Percentiles rank a stretch among this genome's conserved stretches.
These are phyloP conservation scores for Grigorovia yakushimaensis DNA, from an alignment of 805 yeast species.

Conservation along the genomic window DNA sequence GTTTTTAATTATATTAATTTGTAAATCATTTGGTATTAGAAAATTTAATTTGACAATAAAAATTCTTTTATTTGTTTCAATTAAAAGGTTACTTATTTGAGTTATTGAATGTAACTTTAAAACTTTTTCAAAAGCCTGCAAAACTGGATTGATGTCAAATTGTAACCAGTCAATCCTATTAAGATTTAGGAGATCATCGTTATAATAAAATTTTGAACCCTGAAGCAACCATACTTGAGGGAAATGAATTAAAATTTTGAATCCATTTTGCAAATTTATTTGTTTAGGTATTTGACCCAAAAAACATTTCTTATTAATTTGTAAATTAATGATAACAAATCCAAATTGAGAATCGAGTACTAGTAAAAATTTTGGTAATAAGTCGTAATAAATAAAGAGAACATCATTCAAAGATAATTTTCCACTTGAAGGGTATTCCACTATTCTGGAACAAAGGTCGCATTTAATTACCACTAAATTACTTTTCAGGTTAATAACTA, in stretches of 20 bases:
- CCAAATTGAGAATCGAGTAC: neutral
- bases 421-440: neutral
- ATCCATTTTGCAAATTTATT: neutral
- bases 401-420: neutral
- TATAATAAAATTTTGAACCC: conserved; percentile 1
- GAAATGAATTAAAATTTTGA: conserved; percentile 1
- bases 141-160: conserved; percentile 2
- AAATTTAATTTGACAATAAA: conserved; percentile 1
- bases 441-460: neutral
- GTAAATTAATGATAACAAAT: neutral
- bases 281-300: neutral
- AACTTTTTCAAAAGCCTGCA: conserved; percentile 2
- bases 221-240: conserved; percentile 3
- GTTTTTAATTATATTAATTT: neutral
- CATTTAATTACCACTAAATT: neutral
- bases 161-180: neutral
- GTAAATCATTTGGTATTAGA: neutral
- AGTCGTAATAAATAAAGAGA: neutral
- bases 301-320: neutral
- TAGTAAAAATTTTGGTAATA: neutral
- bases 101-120: neutral
- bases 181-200: conserved; percentile 1
- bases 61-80: conserved; percentile 7
- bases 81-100: neutral
- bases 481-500: neutral